These are phyloP conservation scores for Sequoiadendron giganteum DNA, from an alignment of 75 land plant species.

Conservation along the genomic window DNA sequence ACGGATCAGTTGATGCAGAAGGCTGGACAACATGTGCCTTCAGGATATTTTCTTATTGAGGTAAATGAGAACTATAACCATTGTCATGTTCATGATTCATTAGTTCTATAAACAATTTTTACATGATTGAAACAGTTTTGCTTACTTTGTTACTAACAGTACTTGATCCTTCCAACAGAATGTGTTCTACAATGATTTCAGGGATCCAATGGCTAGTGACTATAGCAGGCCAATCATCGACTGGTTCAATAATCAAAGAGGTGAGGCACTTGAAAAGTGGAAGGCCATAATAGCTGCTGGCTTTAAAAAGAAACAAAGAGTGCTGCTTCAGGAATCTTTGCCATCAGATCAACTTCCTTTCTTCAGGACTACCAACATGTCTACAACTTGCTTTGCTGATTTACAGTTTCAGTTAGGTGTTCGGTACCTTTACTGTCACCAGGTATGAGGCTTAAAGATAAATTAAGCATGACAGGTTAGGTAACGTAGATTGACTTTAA, in stretches of 20 bases:
- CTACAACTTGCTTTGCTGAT: slow-evolving; percentile 58
- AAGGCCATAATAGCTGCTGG: slow-evolving; percentile 38
- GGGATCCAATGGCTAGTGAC: slow-evolving; percentile 70
- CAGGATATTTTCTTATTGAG: slow-evolving; percentile 93
- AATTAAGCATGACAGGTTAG: neutral
- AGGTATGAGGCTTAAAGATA: slow-evolving; percentile 33
- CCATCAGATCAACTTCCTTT: slow-evolving; percentile 37
- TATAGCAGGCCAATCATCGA: slow-evolving; percentile 73
- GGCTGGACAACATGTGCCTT: slow-evolving; percentile 60
- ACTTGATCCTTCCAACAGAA: slow-evolving; percentile 40
- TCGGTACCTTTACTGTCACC: slow-evolving; percentile 91
- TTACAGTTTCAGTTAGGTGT: slow-evolving; percentile 69
- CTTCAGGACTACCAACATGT: slow-evolving; percentile 63
- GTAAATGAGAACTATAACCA: slow-evolving; percentile 23
- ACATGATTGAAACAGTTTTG: neutral
- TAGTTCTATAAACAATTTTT: neutral
- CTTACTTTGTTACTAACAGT: neutral
- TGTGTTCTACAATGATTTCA: slow-evolving; percentile 82
- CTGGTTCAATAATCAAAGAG: slow-evolving; percentile 60
- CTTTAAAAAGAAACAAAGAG: slow-evolving; percentile 42
- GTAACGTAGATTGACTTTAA: neutral
- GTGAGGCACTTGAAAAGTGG: slow-evolving; percentile 72
- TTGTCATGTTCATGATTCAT: neutral
- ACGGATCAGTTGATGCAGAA: slow-evolving; percentile 78
- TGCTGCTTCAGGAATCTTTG: slow-evolving; percentile 28